Evolutionary conservation across 2,329 filamentous ascomycete species (phyloP).

Genomic region (Colletotrichum sublineola): DNA sequence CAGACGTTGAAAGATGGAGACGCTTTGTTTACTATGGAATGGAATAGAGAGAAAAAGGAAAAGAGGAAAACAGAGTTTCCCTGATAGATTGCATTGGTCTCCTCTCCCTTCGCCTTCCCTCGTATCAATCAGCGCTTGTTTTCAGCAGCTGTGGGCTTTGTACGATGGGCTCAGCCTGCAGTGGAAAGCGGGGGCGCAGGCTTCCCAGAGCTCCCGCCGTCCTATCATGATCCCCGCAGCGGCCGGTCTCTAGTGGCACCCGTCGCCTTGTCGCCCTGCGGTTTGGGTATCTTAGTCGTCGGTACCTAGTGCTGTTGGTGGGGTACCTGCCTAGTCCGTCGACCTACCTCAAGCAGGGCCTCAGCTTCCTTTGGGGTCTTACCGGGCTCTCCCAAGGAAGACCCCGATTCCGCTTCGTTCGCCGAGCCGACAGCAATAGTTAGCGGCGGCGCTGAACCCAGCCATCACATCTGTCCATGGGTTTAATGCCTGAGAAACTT

Average conservation of each 20-base stretch:
- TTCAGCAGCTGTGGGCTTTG: conserved; percentile 27
- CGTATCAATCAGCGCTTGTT: conserved; percentile 30
- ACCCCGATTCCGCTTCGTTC: conserved; percentile 6
- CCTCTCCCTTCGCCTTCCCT: conserved; percentile 12
- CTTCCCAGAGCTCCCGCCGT: conserved; percentile 27
- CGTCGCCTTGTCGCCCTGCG: neutral
- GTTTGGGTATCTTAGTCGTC: conserved; percentile 18
- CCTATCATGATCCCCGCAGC: conserved; percentile 23
- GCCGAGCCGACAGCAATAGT: neutral
- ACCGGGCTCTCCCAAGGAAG: neutral
- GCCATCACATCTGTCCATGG: neutral
- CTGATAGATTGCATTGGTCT: conserved; percentile 8
- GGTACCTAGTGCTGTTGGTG: conserved; percentile 31
- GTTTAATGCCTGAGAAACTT: conserved; percentile 5
- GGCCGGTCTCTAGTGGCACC: conserved; percentile 15
- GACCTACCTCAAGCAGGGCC: neutral
- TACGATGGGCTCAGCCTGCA: conserved; percentile 32
- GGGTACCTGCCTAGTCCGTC: conserved; percentile 23
- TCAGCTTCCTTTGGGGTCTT: conserved; percentile 2
- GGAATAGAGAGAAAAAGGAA: neutral
- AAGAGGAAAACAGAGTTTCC: conserved; percentile 11
- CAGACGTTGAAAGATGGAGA: neutral
- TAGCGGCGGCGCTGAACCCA: neutral
- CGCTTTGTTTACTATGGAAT: neutral
- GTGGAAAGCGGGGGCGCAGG: conserved; percentile 39